Percentiles rank a stretch among this genome's conserved stretches.
These are phyloP conservation scores for Dictyostelium firmibasis DNA, from an alignment of 78 protist genomes.

Conservation along the genomic window DNA sequence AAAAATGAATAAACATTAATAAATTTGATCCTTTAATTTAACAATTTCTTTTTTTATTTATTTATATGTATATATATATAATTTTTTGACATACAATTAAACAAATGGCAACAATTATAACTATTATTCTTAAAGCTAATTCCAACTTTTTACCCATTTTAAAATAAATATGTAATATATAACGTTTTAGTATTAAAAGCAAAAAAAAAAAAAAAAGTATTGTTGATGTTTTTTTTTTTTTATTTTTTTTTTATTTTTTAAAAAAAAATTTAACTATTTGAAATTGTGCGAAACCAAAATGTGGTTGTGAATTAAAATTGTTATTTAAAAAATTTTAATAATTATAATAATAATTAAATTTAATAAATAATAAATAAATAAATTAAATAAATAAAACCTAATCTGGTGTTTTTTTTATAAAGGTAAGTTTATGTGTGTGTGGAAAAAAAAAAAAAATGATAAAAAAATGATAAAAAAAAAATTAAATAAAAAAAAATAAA, in stretches of 20 bases:
- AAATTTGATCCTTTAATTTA: no score
- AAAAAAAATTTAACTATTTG: background rate
- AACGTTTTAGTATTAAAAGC: background rate
- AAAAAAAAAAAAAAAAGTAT: no score
- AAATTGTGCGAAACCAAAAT: background rate
- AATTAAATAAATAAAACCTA: no score
- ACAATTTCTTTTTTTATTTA: background rate
- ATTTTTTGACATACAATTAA: background rate
- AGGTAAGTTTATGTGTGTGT: background rate
- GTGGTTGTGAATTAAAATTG: background rate
- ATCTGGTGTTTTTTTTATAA: background rate
- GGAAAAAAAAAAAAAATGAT: no score
- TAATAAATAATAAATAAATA: no score
- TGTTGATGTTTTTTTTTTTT: background rate
- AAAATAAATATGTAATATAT: background rate
- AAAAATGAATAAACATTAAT: background rate
- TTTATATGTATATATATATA: no score
- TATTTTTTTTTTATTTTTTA: background rate
- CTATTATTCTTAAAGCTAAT: constrained; percentile 3
- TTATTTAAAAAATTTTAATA: no score
- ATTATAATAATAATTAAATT: no score
- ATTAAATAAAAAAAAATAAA: no score
- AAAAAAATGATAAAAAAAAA: no score
- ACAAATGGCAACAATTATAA: constrained; percentile 28
- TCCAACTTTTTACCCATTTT: constrained; percentile 48